phyloP scores from a whole-genome alignment of 2,329 filamentous ascomycete species.

The Aspergillus sp. region DNA sequence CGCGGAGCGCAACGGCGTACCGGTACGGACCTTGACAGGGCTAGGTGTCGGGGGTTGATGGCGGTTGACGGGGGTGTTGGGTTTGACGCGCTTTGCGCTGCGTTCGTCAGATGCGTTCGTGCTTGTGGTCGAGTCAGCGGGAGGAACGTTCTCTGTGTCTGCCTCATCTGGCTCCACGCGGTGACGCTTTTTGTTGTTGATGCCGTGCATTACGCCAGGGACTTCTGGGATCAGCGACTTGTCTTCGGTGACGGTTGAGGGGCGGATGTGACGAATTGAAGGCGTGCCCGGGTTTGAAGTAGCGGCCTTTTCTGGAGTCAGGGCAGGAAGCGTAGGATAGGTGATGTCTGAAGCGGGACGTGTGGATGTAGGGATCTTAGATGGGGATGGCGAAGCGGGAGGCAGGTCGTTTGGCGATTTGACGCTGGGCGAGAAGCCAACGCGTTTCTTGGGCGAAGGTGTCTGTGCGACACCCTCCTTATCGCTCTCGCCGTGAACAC shows the following conservation, averaged over 20 bases:
- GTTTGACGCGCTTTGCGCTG: conserved; percentile 31
- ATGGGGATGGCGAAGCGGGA: conserved; percentile 36
- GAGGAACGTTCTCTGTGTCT: conserved; percentile 28
- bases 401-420: conserved; percentile 40
- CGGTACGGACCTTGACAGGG: conserved; percentile 28
- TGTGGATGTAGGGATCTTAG: conserved; percentile 27
- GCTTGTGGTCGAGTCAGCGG: conserved; percentile 13
- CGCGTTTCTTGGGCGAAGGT: conserved; percentile 68
- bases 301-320: conserved; percentile 29
- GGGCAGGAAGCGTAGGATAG: conserved; percentile 32
- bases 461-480: conserved; percentile 46
- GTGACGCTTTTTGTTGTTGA: conserved; percentile 35
- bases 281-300: conserved; percentile 8
- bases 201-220: conserved; percentile 33
- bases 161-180: conserved; percentile 27
- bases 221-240: conserved; percentile 20
- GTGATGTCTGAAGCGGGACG: conserved; percentile 22
- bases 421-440: conserved; percentile 71
- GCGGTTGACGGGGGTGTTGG: conserved; percentile 17
- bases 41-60: conserved; percentile 21
- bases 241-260: conserved; percentile 19
- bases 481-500: conserved; percentile 18
- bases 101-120: conserved; percentile 15
- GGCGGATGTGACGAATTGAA: conserved; percentile 37
- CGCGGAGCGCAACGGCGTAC: conserved; percentile 22